These are phyloP conservation scores for Pyrenophora graminea DNA, from an alignment of 2,329 filamentous ascomycete genomes.

Conservation along the genomic window DNA sequence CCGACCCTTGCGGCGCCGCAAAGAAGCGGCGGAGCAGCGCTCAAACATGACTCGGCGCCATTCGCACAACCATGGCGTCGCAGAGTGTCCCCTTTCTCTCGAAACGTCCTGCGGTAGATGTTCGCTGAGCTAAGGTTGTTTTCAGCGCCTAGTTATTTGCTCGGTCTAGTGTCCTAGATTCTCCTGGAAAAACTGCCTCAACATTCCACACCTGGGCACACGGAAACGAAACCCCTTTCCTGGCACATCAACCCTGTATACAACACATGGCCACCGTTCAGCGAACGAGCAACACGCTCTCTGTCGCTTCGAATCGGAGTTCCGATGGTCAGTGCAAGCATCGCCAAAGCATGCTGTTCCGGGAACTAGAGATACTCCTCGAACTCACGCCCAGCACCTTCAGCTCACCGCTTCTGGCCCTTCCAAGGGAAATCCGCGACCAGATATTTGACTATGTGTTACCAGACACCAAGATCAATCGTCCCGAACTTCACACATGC, in stretches of 20 bases:
- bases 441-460: conserved; percentile 35
- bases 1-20: conserved; percentile 13
- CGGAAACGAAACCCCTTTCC: conserved; percentile 3
- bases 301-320: conserved; percentile 30
- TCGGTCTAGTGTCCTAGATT: background rate
- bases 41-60: conserved; percentile 17
- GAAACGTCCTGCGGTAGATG: conserved; percentile 5
- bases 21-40: conserved; percentile 7
- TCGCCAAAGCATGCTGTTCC: conserved; percentile 40
- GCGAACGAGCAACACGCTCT: conserved; percentile 28
- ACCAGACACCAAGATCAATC: conserved; percentile 18
- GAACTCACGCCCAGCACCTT: conserved; percentile 41
- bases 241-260: background rate
- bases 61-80: conserved; percentile 15
- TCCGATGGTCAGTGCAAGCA: conserved; percentile 33
- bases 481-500: conserved; percentile 42
- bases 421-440: conserved; percentile 37
- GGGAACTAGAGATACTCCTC: conserved; percentile 41
- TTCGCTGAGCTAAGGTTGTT: conserved; percentile 2
- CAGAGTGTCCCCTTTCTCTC: conserved; percentile 16
- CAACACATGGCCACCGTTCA: conserved; percentile 17
- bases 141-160: conserved; percentile 4
- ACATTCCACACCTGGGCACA: conserved; percentile 3
- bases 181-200: background rate
- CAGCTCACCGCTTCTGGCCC: conserved; percentile 36